Conservation (phyloP, 2,329 filamentous ascomycete genomes). For the Pestalotiopsis sp. region DNA sequence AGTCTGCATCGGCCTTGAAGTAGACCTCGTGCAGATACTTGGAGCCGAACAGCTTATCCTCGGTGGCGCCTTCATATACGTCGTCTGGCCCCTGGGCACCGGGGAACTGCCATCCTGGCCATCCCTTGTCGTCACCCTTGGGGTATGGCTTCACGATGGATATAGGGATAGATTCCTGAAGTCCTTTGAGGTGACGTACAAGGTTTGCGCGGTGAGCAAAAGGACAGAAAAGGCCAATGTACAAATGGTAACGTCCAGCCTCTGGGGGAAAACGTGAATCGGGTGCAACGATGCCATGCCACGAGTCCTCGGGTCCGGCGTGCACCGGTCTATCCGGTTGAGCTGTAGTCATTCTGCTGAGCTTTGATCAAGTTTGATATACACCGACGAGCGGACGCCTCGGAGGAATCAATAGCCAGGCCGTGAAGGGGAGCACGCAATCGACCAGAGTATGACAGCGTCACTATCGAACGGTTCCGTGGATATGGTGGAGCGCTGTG, state of each 20-base stretch:
- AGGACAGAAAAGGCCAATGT: conserved; percentile 62
- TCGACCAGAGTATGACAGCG: neutral
- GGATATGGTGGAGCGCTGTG: neutral
- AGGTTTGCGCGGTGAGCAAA: conserved; percentile 65
- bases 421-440: neutral
- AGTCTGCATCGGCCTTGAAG: conserved; percentile 61
- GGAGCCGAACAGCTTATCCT: conserved; percentile 61
- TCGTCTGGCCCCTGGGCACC: conserved; percentile 38
- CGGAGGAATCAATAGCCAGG: neutral
- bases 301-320: conserved; percentile 24
- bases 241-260: conserved; percentile 26
- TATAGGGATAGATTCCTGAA: conserved; percentile 55
- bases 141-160: conserved; percentile 68
- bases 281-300: conserved; percentile 27
- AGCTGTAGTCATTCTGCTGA: neutral
- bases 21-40: conserved; percentile 65
- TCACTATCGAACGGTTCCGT: neutral
- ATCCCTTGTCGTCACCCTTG: conserved; percentile 65
- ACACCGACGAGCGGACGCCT: neutral
- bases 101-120: conserved; percentile 66
- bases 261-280: conserved; percentile 25
- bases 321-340: conserved; percentile 19
- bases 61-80: conserved; percentile 61
- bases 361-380: neutral
- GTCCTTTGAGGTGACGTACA: conserved; percentile 59